Evolutionary conservation across 179 eudicot species (phyloP).

Genomic region (Silene coronaria): DNA sequence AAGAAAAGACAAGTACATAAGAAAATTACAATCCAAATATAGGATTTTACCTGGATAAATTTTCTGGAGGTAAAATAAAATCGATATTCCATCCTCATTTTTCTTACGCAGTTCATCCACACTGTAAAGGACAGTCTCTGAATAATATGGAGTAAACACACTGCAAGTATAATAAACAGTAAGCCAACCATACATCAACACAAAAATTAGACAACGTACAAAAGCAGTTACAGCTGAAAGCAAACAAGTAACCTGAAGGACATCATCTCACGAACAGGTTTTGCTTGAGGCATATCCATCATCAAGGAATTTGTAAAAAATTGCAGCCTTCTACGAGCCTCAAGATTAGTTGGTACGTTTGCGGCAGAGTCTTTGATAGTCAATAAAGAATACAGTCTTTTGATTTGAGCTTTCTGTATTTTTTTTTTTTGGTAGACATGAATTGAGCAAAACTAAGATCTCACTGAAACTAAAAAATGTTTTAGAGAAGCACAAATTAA

Average conservation of each 20-base stretch:
- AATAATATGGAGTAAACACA: constrained; percentile 92
- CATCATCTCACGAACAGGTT: constrained; percentile 82
- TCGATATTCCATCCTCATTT: constrained; percentile 96
- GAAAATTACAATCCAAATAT: not conserved
- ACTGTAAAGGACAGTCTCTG: constrained; percentile 90
- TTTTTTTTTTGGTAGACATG: constrained; percentile 4
- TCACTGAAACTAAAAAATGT: not conserved
- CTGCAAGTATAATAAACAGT: constrained; percentile 42
- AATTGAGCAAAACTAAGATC: constrained; percentile 1
- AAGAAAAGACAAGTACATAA: not conserved
- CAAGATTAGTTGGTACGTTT: constrained; percentile 76
- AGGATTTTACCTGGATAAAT: constrained; percentile 76
- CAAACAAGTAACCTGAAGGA: constrained; percentile 60
- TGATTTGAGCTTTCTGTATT: constrained; percentile 70
- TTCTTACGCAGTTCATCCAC: constrained; percentile 68
- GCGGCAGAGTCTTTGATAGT: constrained; percentile 91
- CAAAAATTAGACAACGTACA: not conserved
- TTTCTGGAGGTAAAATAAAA: constrained; percentile 91
- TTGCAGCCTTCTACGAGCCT: constrained; percentile 79
- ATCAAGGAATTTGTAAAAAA: constrained; percentile 93
- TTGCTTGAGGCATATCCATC: constrained; percentile 80
- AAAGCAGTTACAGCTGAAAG: not conserved
- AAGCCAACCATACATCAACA: not conserved
- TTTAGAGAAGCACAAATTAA: not conserved
- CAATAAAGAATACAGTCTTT: constrained; percentile 72